Percentiles rank a stretch among this genome's conserved stretches.
Evolutionary conservation across 176 grass and related monocot genomes (phyloP).

Genomic region (Chloris gayana): DNA sequence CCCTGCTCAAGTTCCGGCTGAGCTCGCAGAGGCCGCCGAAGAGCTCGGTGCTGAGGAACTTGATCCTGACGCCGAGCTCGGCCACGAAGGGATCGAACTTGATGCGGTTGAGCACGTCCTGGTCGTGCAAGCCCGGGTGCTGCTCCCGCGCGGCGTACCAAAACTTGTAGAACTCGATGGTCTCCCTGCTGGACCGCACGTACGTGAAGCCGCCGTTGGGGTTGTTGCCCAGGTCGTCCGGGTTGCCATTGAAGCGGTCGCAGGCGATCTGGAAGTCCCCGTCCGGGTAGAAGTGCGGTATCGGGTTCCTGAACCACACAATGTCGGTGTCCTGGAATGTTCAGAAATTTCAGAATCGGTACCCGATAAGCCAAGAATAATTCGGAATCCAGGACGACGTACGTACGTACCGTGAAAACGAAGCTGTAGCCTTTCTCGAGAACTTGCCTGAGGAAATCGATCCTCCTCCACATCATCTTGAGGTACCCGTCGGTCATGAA

Average conservation of each 20-base stretch:
- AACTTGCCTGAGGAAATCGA: constrained; percentile 55
- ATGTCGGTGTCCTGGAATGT: constrained; percentile 65
- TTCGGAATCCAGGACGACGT: neutral
- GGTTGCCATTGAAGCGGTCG: constrained; percentile 59
- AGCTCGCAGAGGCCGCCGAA: constrained; percentile 73
- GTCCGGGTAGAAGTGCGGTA: constrained; percentile 38
- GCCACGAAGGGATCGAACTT: constrained; percentile 48
- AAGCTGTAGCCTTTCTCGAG: constrained; percentile 82
- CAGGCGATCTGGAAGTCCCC: constrained; percentile 69
- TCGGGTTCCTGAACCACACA: constrained; percentile 71
- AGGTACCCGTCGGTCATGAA: constrained; percentile 73
- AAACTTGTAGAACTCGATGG: constrained; percentile 44
- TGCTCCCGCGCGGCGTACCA: constrained; percentile 47
- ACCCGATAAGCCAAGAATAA: neutral
- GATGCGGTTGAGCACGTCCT: constrained; percentile 65
- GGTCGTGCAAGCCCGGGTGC: constrained; percentile 52
- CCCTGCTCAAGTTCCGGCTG: constrained; percentile 47
- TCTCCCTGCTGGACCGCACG: constrained; percentile 51
- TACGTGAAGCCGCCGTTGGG: constrained; percentile 67
- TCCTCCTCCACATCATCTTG: constrained; percentile 67
- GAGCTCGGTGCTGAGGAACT: constrained; percentile 67
- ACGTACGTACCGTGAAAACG: constrained; percentile 56
- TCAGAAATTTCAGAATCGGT: neutral
- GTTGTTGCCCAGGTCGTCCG: constrained; percentile 43
- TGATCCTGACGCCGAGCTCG: constrained; percentile 47